Evolutionary conservation across 352 stramenopile species (phyloP).

Genomic region (Pythium rishiriense): DNA sequence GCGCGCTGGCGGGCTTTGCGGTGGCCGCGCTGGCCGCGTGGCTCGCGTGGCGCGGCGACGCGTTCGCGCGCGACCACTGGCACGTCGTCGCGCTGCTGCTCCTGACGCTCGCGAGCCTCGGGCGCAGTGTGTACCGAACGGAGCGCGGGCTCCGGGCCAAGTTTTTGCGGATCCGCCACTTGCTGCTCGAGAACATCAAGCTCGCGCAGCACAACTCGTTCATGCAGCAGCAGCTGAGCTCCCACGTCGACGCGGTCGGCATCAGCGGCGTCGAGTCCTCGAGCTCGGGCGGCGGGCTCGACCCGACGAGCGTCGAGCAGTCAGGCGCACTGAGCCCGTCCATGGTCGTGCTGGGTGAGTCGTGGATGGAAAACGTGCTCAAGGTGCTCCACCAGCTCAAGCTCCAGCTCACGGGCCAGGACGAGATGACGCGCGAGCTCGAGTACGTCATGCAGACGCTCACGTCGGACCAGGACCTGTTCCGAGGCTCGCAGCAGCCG

Average conservation of each 20-base stretch:
- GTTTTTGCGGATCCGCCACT: conserved; percentile 53
- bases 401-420: conserved; percentile 38
- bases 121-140: conserved; percentile 39
- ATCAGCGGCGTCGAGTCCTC: conserved; percentile 36
- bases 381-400: conserved; percentile 54
- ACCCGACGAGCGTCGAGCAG: conserved; percentile 16
- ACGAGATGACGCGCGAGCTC: conserved; percentile 42
- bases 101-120: conserved; percentile 38
- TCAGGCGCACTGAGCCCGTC: conserved; percentile 16
- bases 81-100: conserved; percentile 51
- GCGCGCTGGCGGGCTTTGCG: conserved; percentile 28
- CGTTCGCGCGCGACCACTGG: conserved; percentile 45
- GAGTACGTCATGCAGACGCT: conserved; percentile 74
- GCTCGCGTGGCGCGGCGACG: conserved; percentile 23
- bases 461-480: conserved; percentile 64
- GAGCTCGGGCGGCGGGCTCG: background rate
- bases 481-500: conserved; percentile 23
- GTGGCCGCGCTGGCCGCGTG: conserved; percentile 33
- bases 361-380: conserved; percentile 75
- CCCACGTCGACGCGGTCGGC: conserved; percentile 55
- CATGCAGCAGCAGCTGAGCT: conserved; percentile 69
- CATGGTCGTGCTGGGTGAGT: conserved; percentile 47
- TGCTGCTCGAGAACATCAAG: conserved; percentile 68
- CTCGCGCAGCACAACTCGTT: conserved; percentile 58
- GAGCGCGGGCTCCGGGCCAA: conserved; percentile 44